Base-by-base conservation (phyloP, 345 rosid species). In the Crucihimalaya himalaica region DNA sequence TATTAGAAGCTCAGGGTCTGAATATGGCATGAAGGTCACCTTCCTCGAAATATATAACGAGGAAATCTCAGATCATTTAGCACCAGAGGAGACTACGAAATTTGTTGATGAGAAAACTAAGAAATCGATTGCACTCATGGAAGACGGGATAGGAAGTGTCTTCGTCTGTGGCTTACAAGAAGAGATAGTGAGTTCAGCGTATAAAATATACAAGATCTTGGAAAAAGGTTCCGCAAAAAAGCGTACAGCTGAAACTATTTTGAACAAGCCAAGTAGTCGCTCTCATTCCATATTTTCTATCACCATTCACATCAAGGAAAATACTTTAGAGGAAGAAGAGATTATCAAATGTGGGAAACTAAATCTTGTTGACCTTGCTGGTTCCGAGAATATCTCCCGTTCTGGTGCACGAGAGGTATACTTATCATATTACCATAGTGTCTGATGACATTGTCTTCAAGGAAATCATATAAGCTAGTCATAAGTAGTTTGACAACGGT, bases 131-230 rank as follows among this genome's bases (percentile, higher is more conserved):
- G 98, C 97, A 59, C 96, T 95, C 50, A 92, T 92, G 99, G 99
- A 95, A 82, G 99, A 92, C 64, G 98, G 99, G 59, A 95, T 87
- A 80, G 99, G 99, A n/a, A 97, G 96, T 68, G 99, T 95, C 65
- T 87, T 95, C 60, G 96, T 92, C 16, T 79, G 99, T 71, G 99
- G 99, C 45, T 82, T 95, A 83, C 98, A 95, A 83, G 99, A 95
- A 85, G 99, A 95, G 88, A 83, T 95, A 18, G 99, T 95, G 59
- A 80, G 87, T 59, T 83, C 98, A 65, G 99, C 99, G 6, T 86
- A 92, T 66, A 98, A 95, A 76, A 95, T 95, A 75, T 95, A 95
- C 83, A 92, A 92, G 75, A 92, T 95, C 72, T 80, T 95, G 85
- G 99, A 95, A 72, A 95, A 87, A 79, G 99, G 99, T 63, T 95